Evolutionary conservation across 2,329 filamentous ascomycete species (phyloP).

Genomic region (Aspergillus glaucus): DNA sequence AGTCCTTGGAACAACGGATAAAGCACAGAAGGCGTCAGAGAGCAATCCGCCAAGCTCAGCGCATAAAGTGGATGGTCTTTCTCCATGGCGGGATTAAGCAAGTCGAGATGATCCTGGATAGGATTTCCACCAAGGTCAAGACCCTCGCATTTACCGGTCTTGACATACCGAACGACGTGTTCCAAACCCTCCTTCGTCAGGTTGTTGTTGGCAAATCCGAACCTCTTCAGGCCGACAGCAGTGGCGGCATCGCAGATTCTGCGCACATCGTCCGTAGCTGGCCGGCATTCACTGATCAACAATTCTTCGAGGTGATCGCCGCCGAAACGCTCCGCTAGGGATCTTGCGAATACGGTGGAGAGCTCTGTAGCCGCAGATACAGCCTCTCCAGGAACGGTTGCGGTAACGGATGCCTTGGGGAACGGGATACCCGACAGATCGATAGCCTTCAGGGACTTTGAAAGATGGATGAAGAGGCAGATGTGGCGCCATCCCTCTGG

Average conservation of each 20-base stretch:
- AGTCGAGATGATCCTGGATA: conserved; percentile 48
- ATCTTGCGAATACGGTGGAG: conserved; percentile 63
- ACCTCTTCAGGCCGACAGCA: conserved; percentile 66
- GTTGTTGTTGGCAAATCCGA: conserved; percentile 77
- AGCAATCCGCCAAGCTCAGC: conserved; percentile 79
- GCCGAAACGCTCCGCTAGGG: conserved; percentile 68
- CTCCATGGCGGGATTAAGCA: conserved; percentile 32
- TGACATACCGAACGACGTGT: conserved; percentile 70
- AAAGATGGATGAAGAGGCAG: conserved; percentile 83
- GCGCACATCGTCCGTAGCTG: conserved; percentile 64
- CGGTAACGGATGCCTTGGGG: conserved; percentile 42
- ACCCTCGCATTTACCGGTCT: conserved; percentile 72
- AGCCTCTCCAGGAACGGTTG: conserved; percentile 18
- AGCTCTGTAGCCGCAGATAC: conserved; percentile 42
- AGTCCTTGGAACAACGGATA: conserved; percentile 70
- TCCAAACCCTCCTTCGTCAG: conserved; percentile 67
- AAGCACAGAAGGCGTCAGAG: conserved; percentile 65
- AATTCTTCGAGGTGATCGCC: conserved; percentile 74
- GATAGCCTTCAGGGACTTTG: conserved; percentile 73
- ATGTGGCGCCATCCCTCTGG: conserved; percentile 87
- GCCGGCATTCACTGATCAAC: conserved; percentile 71
- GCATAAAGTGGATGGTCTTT: conserved; percentile 61
- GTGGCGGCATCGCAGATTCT: conserved; percentile 76
- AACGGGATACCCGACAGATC: conserved; percentile 83
- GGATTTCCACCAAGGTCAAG: conserved; percentile 87